Evolutionary conservation across 768 basidiomycete species (phyloP).

Genomic region (Paxillus involutus): DNA sequence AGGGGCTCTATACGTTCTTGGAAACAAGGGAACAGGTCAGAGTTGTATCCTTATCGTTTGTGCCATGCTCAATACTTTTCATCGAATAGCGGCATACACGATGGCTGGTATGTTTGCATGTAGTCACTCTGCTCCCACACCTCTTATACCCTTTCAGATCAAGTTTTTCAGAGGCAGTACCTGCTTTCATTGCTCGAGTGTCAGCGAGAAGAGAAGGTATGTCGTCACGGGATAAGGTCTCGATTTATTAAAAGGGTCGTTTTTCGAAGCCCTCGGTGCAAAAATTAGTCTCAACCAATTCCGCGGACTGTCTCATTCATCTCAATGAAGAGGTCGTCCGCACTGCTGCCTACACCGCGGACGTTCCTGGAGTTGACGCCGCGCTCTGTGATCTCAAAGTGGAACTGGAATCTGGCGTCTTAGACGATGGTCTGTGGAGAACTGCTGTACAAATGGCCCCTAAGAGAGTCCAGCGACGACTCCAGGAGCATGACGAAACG

Average conservation of each 20-base stretch:
- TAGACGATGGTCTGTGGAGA: slow-evolving; percentile 43
- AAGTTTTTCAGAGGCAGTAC: slow-evolving; percentile 54
- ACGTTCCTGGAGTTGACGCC: slow-evolving; percentile 44
- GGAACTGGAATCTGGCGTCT: slow-evolving; percentile 47
- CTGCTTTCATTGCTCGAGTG: slow-evolving; percentile 66
- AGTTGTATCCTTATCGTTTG: slow-evolving; percentile 1
- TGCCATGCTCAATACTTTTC: slow-evolving; percentile 8
- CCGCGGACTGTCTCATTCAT: slow-evolving; percentile 58
- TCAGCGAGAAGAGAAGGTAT: slow-evolving; percentile 85
- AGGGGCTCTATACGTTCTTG: slow-evolving; percentile 82
- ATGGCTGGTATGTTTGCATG: slow-evolving; percentile 52
- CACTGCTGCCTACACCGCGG: slow-evolving; percentile 59
- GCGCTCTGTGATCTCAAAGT: slow-evolving; percentile 47
- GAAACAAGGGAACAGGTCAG: slow-evolving; percentile 70
- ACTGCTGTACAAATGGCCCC: slow-evolving; percentile 43
- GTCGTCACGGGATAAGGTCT: slow-evolving; percentile 16
- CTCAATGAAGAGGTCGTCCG: slow-evolving; percentile 65
- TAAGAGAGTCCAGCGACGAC: slow-evolving; percentile 44
- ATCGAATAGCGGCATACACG: slow-evolving; percentile 58
- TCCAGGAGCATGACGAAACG: slow-evolving; percentile 46
- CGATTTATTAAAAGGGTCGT: slow-evolving; percentile 58
- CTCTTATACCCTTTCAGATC: slow-evolving; percentile 42
- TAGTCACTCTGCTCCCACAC: neutral
- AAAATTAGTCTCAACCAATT: slow-evolving; percentile 38
- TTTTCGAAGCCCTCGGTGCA: slow-evolving; percentile 15